Evolutionary conservation across 306 rosid genomes (phyloP).

Genomic region (Morella rubra): DNA sequence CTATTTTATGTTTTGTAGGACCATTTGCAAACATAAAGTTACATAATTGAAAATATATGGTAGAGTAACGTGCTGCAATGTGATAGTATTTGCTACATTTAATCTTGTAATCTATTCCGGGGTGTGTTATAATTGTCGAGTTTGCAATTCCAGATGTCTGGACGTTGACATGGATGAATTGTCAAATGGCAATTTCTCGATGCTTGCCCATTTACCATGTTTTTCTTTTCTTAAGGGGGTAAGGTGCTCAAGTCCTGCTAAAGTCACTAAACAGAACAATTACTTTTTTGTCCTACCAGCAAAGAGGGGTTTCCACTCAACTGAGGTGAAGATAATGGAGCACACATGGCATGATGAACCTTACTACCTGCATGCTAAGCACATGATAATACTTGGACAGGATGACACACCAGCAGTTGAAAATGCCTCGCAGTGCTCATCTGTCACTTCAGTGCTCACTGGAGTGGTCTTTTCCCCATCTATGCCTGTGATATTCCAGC

Average conservation of each 20-base stretch:
- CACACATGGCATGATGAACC: slow-evolving; percentile 41
- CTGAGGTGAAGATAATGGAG: slow-evolving; percentile 42
- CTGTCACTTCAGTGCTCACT: slow-evolving; percentile 39
- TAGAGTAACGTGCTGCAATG: not conserved
- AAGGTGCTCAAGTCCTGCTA: not conserved
- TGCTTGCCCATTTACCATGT: not conserved
- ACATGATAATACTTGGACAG: slow-evolving; percentile 43
- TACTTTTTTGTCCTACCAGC: slow-evolving; percentile 10
- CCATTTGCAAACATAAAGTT: not conserved
- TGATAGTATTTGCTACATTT: not conserved
- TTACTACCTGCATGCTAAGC: slow-evolving; percentile 37
- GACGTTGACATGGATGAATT: not conserved
- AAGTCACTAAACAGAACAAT: not conserved
- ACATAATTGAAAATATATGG: not conserved
- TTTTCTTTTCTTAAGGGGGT: too few relatives aligned
- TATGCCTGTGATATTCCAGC: slow-evolving; percentile 35
- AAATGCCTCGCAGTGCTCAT: slow-evolving; percentile 32
- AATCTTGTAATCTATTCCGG: not conserved
- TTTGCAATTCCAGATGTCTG: not conserved
- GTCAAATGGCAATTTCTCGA: not conserved
- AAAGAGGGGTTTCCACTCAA: slow-evolving; percentile 35
- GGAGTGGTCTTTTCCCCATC: slow-evolving; percentile 31
- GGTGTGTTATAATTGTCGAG: not conserved
- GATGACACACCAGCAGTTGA: slow-evolving; percentile 35
- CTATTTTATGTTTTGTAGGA: not conserved